Conservation (phyloP, 257 asterid genomes). For the Solanum corneliomulleri region DNA sequence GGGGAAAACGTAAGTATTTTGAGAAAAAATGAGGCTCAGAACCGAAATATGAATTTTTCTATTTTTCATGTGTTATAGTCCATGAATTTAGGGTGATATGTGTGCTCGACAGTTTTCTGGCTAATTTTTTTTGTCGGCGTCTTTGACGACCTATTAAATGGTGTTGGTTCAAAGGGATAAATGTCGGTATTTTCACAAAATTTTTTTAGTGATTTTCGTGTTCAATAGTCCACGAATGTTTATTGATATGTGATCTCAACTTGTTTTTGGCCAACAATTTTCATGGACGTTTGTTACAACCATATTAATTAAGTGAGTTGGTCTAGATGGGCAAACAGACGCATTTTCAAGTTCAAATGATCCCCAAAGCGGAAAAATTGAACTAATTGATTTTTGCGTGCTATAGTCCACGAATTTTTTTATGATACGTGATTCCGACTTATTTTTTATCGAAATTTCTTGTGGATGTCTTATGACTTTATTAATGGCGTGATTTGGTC, state of each 20-base stretch:
- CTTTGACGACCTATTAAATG: no score
- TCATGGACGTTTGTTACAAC: not conserved
- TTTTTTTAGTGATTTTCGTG: no score
- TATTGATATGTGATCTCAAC: not conserved
- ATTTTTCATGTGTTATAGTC: not conserved
- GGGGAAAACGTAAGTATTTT: not conserved
- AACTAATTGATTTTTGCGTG: not conserved
- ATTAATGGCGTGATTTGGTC: no score
- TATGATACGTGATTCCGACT: not conserved
- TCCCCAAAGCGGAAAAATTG: no score
- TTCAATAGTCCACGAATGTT: no score
- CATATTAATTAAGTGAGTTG: not conserved
- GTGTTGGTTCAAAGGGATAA: no score
- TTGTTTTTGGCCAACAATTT: not conserved
- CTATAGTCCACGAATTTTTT: not conserved
- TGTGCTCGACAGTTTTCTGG: no score
- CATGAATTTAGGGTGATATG: no score
- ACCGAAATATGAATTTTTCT: no score
- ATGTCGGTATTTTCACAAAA: not conserved
- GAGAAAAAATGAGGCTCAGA: not conserved
- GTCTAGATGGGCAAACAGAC: not conserved
- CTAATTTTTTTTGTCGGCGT: no score
- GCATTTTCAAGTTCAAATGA: not conserved
- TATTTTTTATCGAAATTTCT: no score
- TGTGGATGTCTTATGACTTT: accelerated